These are phyloP conservation scores for Sporisorium reilianum DNA, from an alignment of 1,284 basidiomycete species.

Conservation along the genomic window DNA sequence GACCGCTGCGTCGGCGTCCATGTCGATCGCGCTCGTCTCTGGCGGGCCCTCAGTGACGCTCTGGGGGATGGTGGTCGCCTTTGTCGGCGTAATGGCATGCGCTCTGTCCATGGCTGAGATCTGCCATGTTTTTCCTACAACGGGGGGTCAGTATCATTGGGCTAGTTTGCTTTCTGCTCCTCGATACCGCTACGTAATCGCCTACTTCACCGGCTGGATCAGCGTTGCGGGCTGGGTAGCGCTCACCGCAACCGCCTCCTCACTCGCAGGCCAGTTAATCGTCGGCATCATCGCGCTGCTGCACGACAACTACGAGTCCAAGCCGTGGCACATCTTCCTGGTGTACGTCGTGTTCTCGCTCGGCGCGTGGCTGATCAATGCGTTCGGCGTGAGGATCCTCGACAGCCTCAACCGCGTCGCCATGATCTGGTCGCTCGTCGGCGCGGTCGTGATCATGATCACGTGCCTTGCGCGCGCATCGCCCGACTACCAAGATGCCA, in stretches of 20 bases:
- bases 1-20: conserved; percentile 63
- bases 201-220: conserved; percentile 63
- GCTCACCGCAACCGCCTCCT: conserved; percentile 65
- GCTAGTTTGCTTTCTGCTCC: conserved; percentile 66
- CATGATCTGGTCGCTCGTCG: conserved; percentile 68
- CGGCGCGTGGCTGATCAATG: conserved; percentile 58
- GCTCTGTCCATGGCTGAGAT: conserved; percentile 69
- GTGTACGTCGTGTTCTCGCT: conserved; percentile 57
- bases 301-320: conserved; percentile 63
- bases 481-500: conserved; percentile 69
- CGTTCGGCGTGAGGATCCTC: conserved; percentile 52
- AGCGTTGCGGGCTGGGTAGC: conserved; percentile 69
- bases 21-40: conserved; percentile 64
- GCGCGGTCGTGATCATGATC: conserved; percentile 70
- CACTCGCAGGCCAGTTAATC: conserved; percentile 64
- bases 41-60: conserved; percentile 70
- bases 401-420: conserved; percentile 44
- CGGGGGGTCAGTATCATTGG: conserved; percentile 71
- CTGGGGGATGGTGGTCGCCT: conserved; percentile 69
- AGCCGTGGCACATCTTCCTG: conserved; percentile 61
- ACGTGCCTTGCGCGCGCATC: conserved; percentile 68
- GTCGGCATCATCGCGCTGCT: conserved; percentile 70
- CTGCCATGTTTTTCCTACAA: conserved; percentile 53
- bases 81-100: conserved; percentile 67
- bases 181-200: conserved; percentile 53